Conservation (phyloP, 257 asterid genomes). For the Solanum stenotomum region DNA sequence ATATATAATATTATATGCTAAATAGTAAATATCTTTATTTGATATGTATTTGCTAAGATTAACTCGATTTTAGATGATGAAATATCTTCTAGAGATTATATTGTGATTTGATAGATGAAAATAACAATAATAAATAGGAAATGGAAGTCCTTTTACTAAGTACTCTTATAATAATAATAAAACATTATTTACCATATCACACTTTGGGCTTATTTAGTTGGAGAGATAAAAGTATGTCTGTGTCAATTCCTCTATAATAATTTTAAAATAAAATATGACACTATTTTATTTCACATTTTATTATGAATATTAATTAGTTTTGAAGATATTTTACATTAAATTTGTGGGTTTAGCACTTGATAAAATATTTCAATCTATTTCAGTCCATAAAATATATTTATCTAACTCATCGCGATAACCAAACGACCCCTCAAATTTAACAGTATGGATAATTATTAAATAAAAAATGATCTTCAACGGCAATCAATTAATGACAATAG, state of each 20-base stretch:
- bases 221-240: background rate
- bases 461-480: too few species aligned
- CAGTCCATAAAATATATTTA: background rate
- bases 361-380: background rate
- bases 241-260: background rate
- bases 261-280: background rate
- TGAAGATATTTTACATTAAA: background rate
- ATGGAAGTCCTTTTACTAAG: background rate
- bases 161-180: background rate
- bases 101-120: background rate
- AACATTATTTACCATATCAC: background rate
- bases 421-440: background rate
- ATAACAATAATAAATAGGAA: background rate
- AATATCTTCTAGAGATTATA: background rate
- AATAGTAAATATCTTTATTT: background rate
- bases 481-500: too few species aligned
- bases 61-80: background rate
- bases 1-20: background rate
- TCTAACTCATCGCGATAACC: background rate
- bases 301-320: background rate
- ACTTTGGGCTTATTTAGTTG: background rate
- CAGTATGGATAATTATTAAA: background rate
- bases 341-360: background rate
- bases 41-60: background rate
- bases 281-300: background rate